A percentile compares a stretch with the other conserved stretches of the same genome.
phyloP scores from a whole-genome alignment of 2,329 filamentous ascomycete species.

The Shiraia sp. region DNA sequence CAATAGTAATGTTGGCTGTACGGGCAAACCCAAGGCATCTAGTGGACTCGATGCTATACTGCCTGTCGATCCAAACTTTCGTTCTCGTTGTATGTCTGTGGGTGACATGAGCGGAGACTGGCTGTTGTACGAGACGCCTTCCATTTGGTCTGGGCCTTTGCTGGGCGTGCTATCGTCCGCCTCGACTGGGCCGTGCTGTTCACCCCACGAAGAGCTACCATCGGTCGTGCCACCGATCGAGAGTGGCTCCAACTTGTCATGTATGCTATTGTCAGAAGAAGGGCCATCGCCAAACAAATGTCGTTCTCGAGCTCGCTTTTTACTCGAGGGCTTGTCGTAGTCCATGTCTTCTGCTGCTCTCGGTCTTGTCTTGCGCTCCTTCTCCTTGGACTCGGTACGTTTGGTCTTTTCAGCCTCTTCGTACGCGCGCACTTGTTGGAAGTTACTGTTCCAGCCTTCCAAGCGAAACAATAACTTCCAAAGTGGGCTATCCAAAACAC shows the following conservation, averaged over 20 bases:
- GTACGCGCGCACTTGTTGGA: constrained; percentile 65
- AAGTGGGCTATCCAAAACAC: constrained; percentile 79
- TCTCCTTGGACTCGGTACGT: constrained; percentile 40
- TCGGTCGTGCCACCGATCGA: constrained; percentile 22
- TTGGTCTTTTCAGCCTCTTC: constrained; percentile 60
- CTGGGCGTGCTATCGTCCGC: constrained; percentile 45
- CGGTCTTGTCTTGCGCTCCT: constrained; percentile 52
- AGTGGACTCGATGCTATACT: constrained; percentile 5
- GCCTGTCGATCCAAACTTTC: constrained; percentile 16
- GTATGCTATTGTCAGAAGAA: constrained; percentile 24
- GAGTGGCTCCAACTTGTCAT: constrained; percentile 22
- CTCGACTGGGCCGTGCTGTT: constrained; percentile 54
- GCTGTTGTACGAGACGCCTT: constrained; percentile 39
- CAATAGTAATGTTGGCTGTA: constrained; percentile 39
- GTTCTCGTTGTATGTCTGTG: constrained; percentile 18
- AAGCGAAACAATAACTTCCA: constrained; percentile 83
- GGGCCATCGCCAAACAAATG: constrained; percentile 46
- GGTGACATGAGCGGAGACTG: constrained; percentile 20
- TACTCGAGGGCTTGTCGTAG: constrained; percentile 55
- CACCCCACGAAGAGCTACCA: constrained; percentile 44
- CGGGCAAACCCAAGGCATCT: constrained; percentile 16
- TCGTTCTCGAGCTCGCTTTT: constrained; percentile 55
- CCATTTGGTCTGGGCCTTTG: constrained; percentile 43
- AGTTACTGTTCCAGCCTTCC: constrained; percentile 82
- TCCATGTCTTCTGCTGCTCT: constrained; percentile 52